Base-by-base conservation (phyloP, 2,329 filamentous ascomycete species). In the Ceratocystiopsis minuta region DNA sequence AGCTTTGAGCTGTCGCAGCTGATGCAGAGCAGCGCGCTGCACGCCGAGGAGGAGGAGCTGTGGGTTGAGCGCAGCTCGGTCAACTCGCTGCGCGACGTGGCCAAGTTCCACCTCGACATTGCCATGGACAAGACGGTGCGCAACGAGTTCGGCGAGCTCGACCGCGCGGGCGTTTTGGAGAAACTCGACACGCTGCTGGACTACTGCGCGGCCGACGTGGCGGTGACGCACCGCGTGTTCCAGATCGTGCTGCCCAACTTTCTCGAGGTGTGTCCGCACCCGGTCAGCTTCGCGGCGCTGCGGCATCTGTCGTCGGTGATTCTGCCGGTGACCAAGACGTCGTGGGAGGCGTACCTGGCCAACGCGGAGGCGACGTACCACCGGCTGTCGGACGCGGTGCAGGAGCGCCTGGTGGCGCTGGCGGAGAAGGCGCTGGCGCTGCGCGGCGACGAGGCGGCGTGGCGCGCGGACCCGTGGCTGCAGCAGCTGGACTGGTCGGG, bases 51-150 rank as follows among this genome's bases (percentile, higher is more conserved):
- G 55, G 90, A 96, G 53, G 90, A 98, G 53, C 63, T 95, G 1
- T 98, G 90, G 90, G 83, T 98, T 4, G 85, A 86, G 42, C 71
- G 85, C 55, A 96, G 88, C 56, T 95, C 90, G 0, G 73, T 95
- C 53, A 98, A 98, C 60, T 98, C 90, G 0, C 63, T 98, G 34
- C 75, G 87, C 16, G 90, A 98, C 53, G 90, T 98, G 6, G 92
- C 90, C 47, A 85, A 94, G 55, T 98, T 98, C 49, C 90, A 98
- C 55, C 84, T 94, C 50, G 76, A 87, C 50, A 75, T 94, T 41
- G 78, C 80, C 3, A 86, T 98, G 44, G 88, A 98, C 61, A 98
- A 98, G 63, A 72, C 80, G 3, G 69, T 78, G 38, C 75, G 90
- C 49, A 79, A 96, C 54, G 78, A 85, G 48, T 96, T 98, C 58